Base-by-base conservation (phyloP, 805 yeast species). In the Ogataea paradorogensis region DNA sequence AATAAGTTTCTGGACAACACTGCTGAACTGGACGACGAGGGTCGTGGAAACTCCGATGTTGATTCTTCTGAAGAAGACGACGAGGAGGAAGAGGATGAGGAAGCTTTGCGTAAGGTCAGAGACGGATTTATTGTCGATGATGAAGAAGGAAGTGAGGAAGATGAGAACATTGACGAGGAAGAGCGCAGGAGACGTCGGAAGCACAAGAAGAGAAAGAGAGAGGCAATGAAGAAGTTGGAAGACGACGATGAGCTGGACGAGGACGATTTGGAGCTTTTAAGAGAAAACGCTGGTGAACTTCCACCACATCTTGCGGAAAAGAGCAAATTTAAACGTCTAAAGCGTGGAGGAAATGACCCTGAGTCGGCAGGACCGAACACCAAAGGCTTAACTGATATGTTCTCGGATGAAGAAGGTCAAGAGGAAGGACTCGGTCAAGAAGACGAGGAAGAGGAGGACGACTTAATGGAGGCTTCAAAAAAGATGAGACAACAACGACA, bases 61-160 rank as follows among this genome's bases (percentile, higher is more conserved):
- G 93, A 85, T 51, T 84, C 95, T 8, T 84, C 93, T 9, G 95
- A 85, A 40, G 97, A 90, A 45, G 97, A 89, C 28, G 95, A 85
- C 7, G 95, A 86, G 22, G 67, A 66, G 26, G 90, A 82, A 32
- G 96, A 87, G 22, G 95, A 89, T 56, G 96, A 84, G 55, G 96
- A 90, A 50, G 97, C 90, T 55, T 79, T 84, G 33, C 75, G 82
- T 49, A 77, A 76, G 52, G 83, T 90, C 29, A 78, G 91, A 33
- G 95, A 89, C 46, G 97, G 96, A 0, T 89, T 91, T 62, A 90
- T 91, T 55, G 97, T 87, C 8, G 96, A 89, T 53, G 96, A 87
- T 52, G 95, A 84, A 43, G 85, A 76, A n/a, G 81, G 72, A 16
- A 81, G 71, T 10, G 67, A 59, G 3, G 73, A 61, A 29, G 67